Conservation (phyloP, 2,329 filamentous ascomycete species). For the Cercospora sojina region DNA sequence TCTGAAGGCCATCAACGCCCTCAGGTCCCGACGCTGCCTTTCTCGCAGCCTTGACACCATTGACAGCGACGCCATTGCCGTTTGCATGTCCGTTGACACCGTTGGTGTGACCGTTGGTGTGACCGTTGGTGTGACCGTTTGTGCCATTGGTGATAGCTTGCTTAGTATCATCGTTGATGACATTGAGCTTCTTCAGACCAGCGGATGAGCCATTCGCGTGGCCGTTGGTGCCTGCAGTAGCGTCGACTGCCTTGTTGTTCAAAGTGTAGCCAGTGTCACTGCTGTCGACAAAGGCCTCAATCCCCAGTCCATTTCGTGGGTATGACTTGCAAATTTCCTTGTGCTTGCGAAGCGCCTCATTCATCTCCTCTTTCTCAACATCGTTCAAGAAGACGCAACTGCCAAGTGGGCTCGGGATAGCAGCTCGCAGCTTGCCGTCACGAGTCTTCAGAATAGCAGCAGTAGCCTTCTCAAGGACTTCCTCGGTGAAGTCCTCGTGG, state of each 20-base stretch:
- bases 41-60: slow-evolving; percentile 28
- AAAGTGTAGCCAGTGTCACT: slow-evolving; percentile 64
- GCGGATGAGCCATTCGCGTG: neutral
- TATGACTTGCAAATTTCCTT: slow-evolving; percentile 64
- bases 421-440: slow-evolving; percentile 66
- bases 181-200: slow-evolving; percentile 33
- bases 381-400: slow-evolving; percentile 69
- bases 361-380: slow-evolving; percentile 61
- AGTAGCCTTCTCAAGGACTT: slow-evolving; percentile 64
- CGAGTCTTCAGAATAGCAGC: slow-evolving; percentile 69
- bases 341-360: slow-evolving; percentile 59
- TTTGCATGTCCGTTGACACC: neutral
- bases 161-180: slow-evolving; percentile 39
- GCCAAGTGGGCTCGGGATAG: slow-evolving; percentile 67
- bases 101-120: neutral
- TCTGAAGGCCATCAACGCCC: slow-evolving; percentile 33
- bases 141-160: slow-evolving; percentile 19
- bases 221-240: slow-evolving; percentile 30
- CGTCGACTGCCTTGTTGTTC: slow-evolving; percentile 44
- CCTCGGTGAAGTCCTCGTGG: slow-evolving; percentile 65
- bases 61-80: slow-evolving; percentile 21
- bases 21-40: slow-evolving; percentile 37
- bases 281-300: slow-evolving; percentile 68
- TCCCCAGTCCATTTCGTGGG: slow-evolving; percentile 62
- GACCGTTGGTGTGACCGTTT: slow-evolving; percentile 23